phyloP scores from a whole-genome alignment of 2,329 filamentous ascomycete genomes.

The Botryosphaeria agaves region DNA sequence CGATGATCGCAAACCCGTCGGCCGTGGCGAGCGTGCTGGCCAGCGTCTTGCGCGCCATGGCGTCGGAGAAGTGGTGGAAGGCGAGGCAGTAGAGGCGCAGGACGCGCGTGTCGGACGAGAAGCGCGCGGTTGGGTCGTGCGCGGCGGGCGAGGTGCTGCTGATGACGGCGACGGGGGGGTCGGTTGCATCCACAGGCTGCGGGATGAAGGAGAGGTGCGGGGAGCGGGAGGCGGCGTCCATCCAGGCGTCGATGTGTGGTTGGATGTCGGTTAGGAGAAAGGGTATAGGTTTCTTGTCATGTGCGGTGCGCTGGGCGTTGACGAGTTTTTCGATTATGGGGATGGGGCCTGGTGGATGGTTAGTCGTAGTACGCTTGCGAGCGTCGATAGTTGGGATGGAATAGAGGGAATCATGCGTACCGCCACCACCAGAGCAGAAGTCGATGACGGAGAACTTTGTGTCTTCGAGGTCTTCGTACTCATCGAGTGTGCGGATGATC shows the following conservation, averaged over 20 bases:
- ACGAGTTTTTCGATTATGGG: conserved; percentile 18
- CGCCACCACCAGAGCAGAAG: conserved; percentile 60
- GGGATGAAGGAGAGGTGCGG: conserved; percentile 41
- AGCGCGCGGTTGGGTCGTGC: conserved; percentile 5
- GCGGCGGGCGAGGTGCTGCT: conserved; percentile 24
- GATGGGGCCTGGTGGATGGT: conserved; percentile 9
- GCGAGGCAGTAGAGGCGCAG: conserved; percentile 57
- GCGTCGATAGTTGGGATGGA: conserved; percentile 27
- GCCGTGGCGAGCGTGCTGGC: conserved; percentile 46
- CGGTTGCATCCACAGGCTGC: conserved; percentile 45
- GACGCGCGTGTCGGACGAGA: conserved; percentile 18
- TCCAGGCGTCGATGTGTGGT: conserved; percentile 21
- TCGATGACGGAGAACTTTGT: conserved; percentile 49
- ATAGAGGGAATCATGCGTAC: conserved; percentile 15
- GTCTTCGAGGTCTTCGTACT: conserved; percentile 24
- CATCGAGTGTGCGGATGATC: conserved; percentile 24
- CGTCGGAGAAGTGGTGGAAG: conserved; percentile 62
- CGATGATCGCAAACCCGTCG: conserved; percentile 54
- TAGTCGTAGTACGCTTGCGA: conserved; percentile 18
- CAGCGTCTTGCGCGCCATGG: conserved; percentile 41
- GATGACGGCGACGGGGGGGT: conserved; percentile 27
- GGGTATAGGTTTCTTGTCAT: conserved; percentile 10
- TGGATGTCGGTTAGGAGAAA: conserved; percentile 23
- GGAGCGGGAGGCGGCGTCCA: conserved; percentile 10
- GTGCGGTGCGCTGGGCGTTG: conserved; percentile 9